Percentiles rank a stretch among this genome's conserved stretches.
phyloP scores from a whole-genome alignment of 176 grass and related monocot genomes.

The Bothriochloa decipiens region DNA sequence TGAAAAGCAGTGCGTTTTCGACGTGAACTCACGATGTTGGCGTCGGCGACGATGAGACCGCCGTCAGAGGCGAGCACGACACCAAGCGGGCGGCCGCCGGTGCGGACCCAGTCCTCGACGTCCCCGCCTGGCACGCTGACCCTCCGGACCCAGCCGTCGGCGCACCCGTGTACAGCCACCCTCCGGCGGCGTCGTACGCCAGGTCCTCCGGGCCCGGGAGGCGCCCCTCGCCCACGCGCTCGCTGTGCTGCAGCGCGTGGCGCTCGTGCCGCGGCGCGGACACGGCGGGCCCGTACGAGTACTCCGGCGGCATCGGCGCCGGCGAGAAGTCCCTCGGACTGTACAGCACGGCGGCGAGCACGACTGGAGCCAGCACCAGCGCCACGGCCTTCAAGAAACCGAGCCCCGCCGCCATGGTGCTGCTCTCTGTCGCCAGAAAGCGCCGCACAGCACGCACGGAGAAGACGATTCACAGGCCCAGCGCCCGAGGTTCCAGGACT shows the following conservation, averaged over 20 bases:
- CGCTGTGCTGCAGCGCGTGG: constrained; percentile 39
- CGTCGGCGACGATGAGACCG: constrained; percentile 63
- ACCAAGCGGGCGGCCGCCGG: constrained; percentile 74
- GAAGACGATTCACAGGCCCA: not conserved
- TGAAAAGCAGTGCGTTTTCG: not conserved
- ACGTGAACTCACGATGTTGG: constrained; percentile 47
- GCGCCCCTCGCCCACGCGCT: constrained; percentile 68
- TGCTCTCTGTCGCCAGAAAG: not conserved
- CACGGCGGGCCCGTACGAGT: constrained; percentile 44
- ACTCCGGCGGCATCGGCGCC: constrained; percentile 53
- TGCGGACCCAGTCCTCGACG: constrained; percentile 69
- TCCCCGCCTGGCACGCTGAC: constrained; percentile 45
- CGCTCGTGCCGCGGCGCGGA: constrained; percentile 45
- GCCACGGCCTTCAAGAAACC: constrained; percentile 33
- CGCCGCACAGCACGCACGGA: not conserved
- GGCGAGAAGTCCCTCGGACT: constrained; percentile 54
- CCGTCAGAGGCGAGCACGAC: constrained; percentile 48
- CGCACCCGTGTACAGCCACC: constrained; percentile 69
- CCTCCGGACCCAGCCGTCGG: constrained; percentile 76
- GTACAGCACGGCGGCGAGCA: constrained; percentile 49
- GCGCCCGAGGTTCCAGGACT: not conserved
- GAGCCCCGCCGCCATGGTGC: constrained; percentile 22
- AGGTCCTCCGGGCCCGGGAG: constrained; percentile 79
- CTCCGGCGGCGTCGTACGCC: constrained; percentile 53
- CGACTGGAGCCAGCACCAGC: constrained; percentile 45